These are phyloP conservation scores for Colletotrichum echinochloae DNA, from an alignment of 2,329 filamentous ascomycete genomes.

Conservation along the genomic window DNA sequence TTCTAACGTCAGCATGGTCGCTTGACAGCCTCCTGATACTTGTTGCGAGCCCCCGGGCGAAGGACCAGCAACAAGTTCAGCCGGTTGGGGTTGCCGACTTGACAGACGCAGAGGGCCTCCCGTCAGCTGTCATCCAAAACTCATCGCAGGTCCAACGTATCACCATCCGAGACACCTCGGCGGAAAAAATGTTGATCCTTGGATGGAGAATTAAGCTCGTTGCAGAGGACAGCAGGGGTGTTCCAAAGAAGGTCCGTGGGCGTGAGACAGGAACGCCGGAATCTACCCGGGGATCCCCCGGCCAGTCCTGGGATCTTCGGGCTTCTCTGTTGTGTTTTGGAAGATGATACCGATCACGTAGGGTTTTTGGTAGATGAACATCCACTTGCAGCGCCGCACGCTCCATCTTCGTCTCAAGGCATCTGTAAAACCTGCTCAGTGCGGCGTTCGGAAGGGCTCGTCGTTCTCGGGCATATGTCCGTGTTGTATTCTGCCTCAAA, in stretches of 20 bases:
- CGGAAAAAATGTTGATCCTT: not conserved
- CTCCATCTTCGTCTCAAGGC: conserved; percentile 8
- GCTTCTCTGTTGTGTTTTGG: not conserved
- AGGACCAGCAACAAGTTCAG: not conserved
- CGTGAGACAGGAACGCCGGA: conserved; percentile 9
- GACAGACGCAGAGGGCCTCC: conserved; percentile 16
- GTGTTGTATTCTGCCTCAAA: not conserved
- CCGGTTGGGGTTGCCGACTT: conserved; percentile 2
- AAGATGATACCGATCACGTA: conserved; percentile 12
- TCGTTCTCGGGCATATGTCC: not conserved
- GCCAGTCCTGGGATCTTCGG: not conserved
- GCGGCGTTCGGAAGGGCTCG: not conserved
- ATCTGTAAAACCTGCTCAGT: conserved; percentile 33
- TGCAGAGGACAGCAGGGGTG: not conserved
- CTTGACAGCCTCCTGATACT: not conserved
- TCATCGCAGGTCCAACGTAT: conserved; percentile 10
- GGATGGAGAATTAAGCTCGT: conserved; percentile 29
- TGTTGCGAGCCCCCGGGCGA: not conserved
- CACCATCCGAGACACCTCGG: conserved; percentile 23
- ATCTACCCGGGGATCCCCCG: not conserved
- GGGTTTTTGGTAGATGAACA: conserved; percentile 32
- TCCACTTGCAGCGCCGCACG: not conserved
- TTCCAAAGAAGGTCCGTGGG: not conserved
- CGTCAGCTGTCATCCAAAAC: conserved; percentile 37
- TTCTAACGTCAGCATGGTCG: not conserved